Percentiles rank a stretch among this genome's conserved stretches.
These are phyloP conservation scores for Westerdykella aurantiaca DNA, from an alignment of 2,329 filamentous ascomycete genomes.

Conservation along the genomic window DNA sequence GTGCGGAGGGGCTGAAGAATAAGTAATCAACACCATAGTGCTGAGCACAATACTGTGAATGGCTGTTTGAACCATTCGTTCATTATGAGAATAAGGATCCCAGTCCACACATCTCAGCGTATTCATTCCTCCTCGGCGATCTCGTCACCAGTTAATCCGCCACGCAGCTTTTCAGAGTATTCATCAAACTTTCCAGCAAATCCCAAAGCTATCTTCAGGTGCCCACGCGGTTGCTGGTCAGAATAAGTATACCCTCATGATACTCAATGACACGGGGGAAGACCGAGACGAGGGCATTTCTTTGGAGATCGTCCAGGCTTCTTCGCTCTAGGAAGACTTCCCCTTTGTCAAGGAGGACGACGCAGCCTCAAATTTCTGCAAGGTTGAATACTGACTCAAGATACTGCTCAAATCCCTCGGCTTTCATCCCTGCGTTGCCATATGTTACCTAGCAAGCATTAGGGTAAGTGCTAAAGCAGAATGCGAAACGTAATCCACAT, in stretches of 20 bases:
- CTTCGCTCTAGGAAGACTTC: conserved; percentile 28
- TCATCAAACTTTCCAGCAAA: conserved; percentile 9
- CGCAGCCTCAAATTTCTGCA: conserved; percentile 45
- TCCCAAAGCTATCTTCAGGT: conserved; percentile 6
- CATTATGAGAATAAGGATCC: too few relatives aligned
- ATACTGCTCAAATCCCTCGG: conserved; percentile 39
- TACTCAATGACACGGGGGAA: conserved; percentile 38
- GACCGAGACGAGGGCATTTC: conserved; percentile 16
- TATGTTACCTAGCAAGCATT: conserved; percentile 32
- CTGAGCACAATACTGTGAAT: too few relatives aligned
- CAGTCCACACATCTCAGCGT: too few relatives aligned
- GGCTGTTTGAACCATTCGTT: too few relatives aligned
- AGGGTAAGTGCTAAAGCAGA: too few relatives aligned
- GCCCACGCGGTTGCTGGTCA: conserved; percentile 37
- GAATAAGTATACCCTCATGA: conserved; percentile 39
- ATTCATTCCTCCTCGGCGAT: too few relatives aligned
- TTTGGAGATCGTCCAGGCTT: conserved; percentile 9
- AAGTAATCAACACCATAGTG: too few relatives aligned
- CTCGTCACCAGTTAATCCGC: conserved; percentile 7
- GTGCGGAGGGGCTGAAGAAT: too few relatives aligned
- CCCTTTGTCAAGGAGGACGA: conserved; percentile 48
- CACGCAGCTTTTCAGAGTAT: conserved; percentile 5
- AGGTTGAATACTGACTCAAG: conserved; percentile 43
- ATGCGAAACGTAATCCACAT: too few relatives aligned
- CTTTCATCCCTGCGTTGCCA: conserved; percentile 45